Evolutionary conservation across 441 rosid genomes (phyloP), one percentile per base, ranked within the genome.

Genomic region (Sinapis alba): DNA sequence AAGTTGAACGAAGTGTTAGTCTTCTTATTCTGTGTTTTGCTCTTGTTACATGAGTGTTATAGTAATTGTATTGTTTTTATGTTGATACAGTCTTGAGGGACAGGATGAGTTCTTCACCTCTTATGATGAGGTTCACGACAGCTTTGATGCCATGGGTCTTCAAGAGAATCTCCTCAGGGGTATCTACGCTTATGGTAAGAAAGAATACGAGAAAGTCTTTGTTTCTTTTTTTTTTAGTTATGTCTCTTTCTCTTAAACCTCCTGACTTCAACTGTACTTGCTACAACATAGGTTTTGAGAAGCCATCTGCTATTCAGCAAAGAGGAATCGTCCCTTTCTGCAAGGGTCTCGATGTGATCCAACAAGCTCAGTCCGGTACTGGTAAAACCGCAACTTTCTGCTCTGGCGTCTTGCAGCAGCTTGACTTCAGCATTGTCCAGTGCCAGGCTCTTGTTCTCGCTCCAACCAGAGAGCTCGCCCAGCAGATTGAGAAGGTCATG

Each of bases 1-100:
- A 86, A 80, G 65, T 53, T 87, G 80, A 82, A 71, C 70, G 91
- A 88, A 16, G 69, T 83, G 91, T 88, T 72, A 86, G 91, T 72
- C 32, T 65, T 18, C 4, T 62, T 2, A 0, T 16, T 73, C 38
- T 60, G 21, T 16, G 21, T 19, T 50, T 50, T 15, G 9, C 50
- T 16, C 54, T 47, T 16, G 2, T 0, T 2, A 15, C 19, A 38
- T 45, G 7, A n/a, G 53, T n/a, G 47, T 45, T 15, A 45, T 51
- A 20, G 28, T 54, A 54, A 56, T 56, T 23, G 16, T 56, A 11
- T 23, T 56, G 30, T 56, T 1, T 6, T 10, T 30, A 27, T 10
- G 41, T n/a, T n/a, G 18, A 23, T 23, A 6, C 61, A 23, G 61
- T 19, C 60, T 54, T 5, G 60, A 54, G 15, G 60, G 60, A 54